phyloP scores from a whole-genome alignment of 23 red algal genomes.

The Gracilaria domingensis region DNA sequence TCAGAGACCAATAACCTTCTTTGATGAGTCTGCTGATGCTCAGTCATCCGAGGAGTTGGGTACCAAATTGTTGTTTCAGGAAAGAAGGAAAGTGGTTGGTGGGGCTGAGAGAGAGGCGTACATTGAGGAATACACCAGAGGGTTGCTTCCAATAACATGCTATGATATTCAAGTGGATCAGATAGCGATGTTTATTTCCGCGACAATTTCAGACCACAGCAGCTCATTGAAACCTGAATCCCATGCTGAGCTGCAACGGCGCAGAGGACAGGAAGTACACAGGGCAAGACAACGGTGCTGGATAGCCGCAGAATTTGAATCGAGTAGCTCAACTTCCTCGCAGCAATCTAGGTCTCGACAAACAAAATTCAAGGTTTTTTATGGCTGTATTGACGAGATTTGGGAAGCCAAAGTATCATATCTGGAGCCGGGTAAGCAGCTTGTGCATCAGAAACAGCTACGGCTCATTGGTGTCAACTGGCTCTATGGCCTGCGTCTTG shows the following conservation, averaged over 20 bases:
- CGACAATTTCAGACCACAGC: background rate
- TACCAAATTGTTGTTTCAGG: background rate
- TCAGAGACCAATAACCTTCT: too few species aligned
- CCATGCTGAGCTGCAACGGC: background rate
- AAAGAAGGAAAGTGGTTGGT: background rate
- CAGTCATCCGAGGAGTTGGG: too few species aligned
- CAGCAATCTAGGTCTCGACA: background rate
- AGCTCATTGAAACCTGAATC: background rate
- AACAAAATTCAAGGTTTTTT: background rate
- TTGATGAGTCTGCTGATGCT: too few species aligned
- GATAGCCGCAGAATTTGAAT: constrained; percentile 1
- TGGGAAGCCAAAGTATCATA: background rate
- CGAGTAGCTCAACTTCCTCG: background rate
- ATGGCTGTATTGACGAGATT: background rate
- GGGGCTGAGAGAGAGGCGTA: background rate
- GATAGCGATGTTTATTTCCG: background rate
- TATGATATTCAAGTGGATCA: background rate
- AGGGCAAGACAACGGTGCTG: constrained; percentile 5
- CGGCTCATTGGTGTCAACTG: background rate
- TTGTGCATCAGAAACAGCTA: background rate
- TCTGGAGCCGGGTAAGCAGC: background rate
- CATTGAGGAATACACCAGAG: background rate
- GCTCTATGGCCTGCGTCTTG: background rate
- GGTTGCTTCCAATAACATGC: background rate
- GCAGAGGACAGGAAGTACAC: background rate